Conservation (phyloP, 805 yeast genomes). For the Cyberlindnera xishuangbannaensis region DNA sequence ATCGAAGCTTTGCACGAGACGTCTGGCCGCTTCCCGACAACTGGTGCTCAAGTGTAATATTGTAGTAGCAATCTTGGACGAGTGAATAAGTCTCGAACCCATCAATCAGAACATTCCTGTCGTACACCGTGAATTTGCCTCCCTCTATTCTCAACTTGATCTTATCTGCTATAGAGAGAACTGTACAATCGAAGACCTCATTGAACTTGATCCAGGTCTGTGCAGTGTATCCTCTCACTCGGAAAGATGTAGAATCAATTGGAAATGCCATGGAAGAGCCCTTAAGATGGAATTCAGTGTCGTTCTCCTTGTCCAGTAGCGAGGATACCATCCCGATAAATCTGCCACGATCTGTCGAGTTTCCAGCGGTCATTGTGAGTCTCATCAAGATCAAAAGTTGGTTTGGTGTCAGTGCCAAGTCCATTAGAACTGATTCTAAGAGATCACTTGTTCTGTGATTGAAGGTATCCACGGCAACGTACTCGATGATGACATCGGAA, state of each 20-base stretch:
- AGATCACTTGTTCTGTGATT: neutral
- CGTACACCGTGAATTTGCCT: slow-evolving; percentile 26
- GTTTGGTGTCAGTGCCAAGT: slow-evolving; percentile 4
- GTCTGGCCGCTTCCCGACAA: slow-evolving; percentile 9
- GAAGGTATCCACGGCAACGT: neutral
- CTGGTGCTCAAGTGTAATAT: slow-evolving; percentile 18
- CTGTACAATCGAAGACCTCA: slow-evolving; percentile 23
- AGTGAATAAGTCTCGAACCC: slow-evolving; percentile 16
- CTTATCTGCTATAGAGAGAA: slow-evolving; percentile 22
- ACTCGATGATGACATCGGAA: slow-evolving; percentile 1
- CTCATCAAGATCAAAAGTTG: slow-evolving; percentile 7
- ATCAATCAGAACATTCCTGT: slow-evolving; percentile 7
- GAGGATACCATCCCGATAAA: slow-evolving; percentile 7
- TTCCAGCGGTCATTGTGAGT: too few relatives aligned
- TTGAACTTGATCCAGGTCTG: slow-evolving; percentile 28
- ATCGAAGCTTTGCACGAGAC: slow-evolving; percentile 14
- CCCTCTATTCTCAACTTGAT: slow-evolving; percentile 27
- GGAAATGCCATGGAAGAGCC: slow-evolving; percentile 22
- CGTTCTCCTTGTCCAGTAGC: slow-evolving; percentile 11
- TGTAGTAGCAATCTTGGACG: slow-evolving; percentile 15
- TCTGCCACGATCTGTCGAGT: neutral
- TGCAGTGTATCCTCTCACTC: slow-evolving; percentile 16
- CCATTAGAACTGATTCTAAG: slow-evolving; percentile 1
- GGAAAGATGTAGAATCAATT: neutral
- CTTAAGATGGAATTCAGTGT: slow-evolving; percentile 25